Base-by-base conservation (phyloP, 305 asterid species). In the Stenogyne calaminthoides region DNA sequence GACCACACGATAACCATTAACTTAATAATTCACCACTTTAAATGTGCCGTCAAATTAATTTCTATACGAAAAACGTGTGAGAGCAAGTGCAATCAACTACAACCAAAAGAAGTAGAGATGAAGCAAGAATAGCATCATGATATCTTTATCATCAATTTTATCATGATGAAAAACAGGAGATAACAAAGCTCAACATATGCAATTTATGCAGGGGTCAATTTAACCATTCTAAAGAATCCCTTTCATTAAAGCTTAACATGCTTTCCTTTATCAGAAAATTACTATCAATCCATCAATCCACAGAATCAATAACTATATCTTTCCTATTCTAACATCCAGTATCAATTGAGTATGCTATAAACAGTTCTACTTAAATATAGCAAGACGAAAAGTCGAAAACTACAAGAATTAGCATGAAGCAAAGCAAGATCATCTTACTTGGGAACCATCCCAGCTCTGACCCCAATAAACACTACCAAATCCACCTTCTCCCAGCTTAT, bases 381-480 rank as follows among this genome's bases (percentile, higher is more conserved):
- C 67, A 73, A 5, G 22, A 49, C 5, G 27, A 69, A 57, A 19
- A 49, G n/a, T 32, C 16, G 11, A 44, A 62, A 40, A 40, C 0
- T 9, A 9, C 51, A 39, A 79, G 3, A 10, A 39, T 15, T 66
- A 1, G 19, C 68, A 9, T n/a, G 37, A 32, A 51, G 25, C 12
- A 40, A 76, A 47, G 57, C 19, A 19, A 15, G 37, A 60, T n/a
- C 7, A 59, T 75, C 83, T 78, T 84, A 93, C 98, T 82, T 93
- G 97, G 75, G 98, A 93, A 57, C 96, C 98, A 83, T 93, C 98
- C 97, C 97, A 93, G 29, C 88, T 88, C 81, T 93, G 98, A 69
- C 98, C 98, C 98, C 98, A 93, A 77, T 93, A 93, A 77, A 93
- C 97, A 83, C 98, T 89, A 47, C 98, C 97, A 56, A 91, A 91